A percentile compares a stretch with the other conserved stretches of the same genome.
These are phyloP conservation scores for Fraxinus pennsylvanica DNA, from an alignment of 257 asterid genomes.

Conservation along the genomic window DNA sequence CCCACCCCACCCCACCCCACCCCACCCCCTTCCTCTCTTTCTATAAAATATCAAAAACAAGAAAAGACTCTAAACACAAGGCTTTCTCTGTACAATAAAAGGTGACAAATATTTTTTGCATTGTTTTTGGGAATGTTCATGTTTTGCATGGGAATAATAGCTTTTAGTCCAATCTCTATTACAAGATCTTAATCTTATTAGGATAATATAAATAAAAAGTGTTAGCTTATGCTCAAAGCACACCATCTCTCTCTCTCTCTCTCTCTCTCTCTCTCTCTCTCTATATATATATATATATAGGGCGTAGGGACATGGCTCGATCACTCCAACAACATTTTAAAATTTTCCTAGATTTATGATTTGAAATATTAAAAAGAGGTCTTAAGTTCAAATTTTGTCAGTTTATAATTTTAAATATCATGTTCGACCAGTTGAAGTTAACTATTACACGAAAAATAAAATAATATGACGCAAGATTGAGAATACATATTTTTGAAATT, in stretches of 20 bases:
- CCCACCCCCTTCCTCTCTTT: slow-evolving; percentile 25
- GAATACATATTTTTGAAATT: background rate
- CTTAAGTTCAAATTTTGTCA: too few species aligned
- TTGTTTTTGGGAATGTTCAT: slow-evolving; percentile 27
- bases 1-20: background rate
- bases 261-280: too few species aligned
- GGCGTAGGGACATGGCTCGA: too few species aligned
- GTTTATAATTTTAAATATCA: too few species aligned
- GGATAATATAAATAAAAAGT: slow-evolving; percentile 34
- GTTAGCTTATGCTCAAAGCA: slow-evolving; percentile 66
- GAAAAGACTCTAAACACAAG: slow-evolving; percentile 43
- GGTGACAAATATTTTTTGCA: slow-evolving; percentile 43
- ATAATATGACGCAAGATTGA: too few species aligned
- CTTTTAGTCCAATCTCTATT: slow-evolving; percentile 30
- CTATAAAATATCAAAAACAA: slow-evolving; percentile 26
- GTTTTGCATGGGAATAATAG: slow-evolving; percentile 57
- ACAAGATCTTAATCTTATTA: slow-evolving; percentile 45
- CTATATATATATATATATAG: too few species aligned
- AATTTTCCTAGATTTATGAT: too few species aligned
- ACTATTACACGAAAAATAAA: too few species aligned
- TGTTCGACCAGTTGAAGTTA: too few species aligned
- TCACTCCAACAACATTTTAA: too few species aligned
- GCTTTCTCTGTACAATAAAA: slow-evolving; percentile 50
- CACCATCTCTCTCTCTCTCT: slow-evolving; percentile 4
- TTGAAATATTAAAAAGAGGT: background rate